Percentiles rank a stretch among this genome's conserved stretches.
Evolutionary conservation across 176 grass and related monocot species (phyloP).

Genomic region (Juncus inflexus): DNA sequence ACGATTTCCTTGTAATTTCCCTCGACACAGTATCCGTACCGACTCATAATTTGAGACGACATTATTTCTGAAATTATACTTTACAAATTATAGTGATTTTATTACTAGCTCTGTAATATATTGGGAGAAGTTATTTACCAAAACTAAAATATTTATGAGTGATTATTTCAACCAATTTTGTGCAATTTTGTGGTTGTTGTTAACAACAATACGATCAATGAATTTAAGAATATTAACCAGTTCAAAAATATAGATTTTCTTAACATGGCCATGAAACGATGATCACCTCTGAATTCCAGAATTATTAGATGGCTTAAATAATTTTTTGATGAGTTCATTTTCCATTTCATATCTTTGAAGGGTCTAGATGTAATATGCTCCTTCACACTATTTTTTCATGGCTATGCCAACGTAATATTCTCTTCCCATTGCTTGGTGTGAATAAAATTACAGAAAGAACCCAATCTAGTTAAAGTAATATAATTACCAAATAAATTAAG

Average conservation of each 20-base stretch:
- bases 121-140: not conserved
- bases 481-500: too few relatives aligned
- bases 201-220: too few relatives aligned
- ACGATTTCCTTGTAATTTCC: not conserved
- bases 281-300: too few relatives aligned
- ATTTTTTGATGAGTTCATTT: not conserved
- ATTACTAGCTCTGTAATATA: not conserved
- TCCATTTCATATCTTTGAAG: not conserved
- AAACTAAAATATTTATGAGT: not conserved
- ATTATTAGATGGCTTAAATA: too few relatives aligned
- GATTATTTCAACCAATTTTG: too few relatives aligned
- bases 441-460: conserved; percentile 2
- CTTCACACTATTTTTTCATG: conserved; percentile 1
- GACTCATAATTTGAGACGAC: not conserved
- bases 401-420: conserved; percentile 15
- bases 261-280: too few relatives aligned
- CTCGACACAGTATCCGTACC: not conserved
- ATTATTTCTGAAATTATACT: not conserved
- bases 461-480: too few relatives aligned
- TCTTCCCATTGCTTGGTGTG: conserved; percentile 13
- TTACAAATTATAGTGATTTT: not conserved
- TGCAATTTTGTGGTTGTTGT: too few relatives aligned
- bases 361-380: too few relatives aligned
- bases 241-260: too few relatives aligned
- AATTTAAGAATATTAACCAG: too few relatives aligned